A percentile compares a stretch with the other conserved stretches of the same genome.
Conservation (phyloP, 306 rosid genomes). For the Medicago truncatula region DNA sequence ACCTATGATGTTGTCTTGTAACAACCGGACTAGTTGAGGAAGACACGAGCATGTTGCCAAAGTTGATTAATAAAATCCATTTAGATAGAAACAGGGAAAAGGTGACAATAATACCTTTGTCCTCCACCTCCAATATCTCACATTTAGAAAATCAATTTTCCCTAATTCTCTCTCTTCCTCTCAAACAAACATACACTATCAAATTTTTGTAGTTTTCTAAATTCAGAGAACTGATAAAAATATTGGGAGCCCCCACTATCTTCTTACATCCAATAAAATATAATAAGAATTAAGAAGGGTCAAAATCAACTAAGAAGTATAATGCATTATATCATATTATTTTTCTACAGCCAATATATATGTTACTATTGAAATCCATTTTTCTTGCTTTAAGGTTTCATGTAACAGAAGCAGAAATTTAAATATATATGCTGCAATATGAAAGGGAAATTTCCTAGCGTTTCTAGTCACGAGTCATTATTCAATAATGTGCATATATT, state of each 20-base stretch:
- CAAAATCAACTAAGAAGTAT: conserved; percentile 24
- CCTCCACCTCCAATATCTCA: conserved; percentile 47
- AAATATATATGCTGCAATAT: background rate
- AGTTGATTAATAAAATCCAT: conserved; percentile 29
- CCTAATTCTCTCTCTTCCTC: background rate
- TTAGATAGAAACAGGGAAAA: conserved; percentile 54
- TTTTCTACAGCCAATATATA: background rate
- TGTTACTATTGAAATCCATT: background rate
- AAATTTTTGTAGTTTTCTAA: conserved; percentile 34
- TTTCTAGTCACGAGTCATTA: background rate
- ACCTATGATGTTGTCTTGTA: conserved; percentile 62
- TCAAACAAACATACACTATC: background rate
- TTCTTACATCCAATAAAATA: conserved; percentile 11
- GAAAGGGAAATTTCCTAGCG: background rate
- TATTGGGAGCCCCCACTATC: conserved; percentile 13
- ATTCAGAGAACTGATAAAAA: conserved; percentile 36
- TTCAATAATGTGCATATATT: background rate
- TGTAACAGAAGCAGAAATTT: background rate
- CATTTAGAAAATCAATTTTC: conserved; percentile 42
- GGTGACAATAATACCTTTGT: conserved; percentile 59
- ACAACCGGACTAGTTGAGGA: conserved; percentile 56
- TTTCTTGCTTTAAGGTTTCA: background rate
- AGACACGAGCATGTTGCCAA: conserved; percentile 72
- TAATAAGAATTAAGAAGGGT: background rate
- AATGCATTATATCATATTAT: background rate